Evolutionary conservation across 1,284 basidiomycete species (phyloP), one percentile per base, ranked within the genome.

Genomic region (Apiotrichum gracile): DNA sequence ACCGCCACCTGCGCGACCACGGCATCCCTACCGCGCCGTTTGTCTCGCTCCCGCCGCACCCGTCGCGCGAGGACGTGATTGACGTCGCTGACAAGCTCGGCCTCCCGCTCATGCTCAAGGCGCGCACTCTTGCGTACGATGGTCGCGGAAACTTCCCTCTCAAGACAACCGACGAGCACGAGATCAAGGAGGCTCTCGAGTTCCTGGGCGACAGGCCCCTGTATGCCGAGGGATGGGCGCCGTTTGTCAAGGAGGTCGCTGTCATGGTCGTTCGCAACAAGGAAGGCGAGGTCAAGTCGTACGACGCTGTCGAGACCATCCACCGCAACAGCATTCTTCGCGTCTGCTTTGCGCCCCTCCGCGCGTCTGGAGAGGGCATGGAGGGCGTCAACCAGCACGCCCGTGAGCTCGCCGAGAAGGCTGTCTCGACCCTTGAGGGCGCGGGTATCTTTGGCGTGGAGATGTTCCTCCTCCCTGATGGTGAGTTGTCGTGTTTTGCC

Each of bases 401-500:
- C 13, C 81, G 84, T 55, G 69, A 76, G 21, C 78, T 96, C 39
- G 96, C 96, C 0, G 89, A 94, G 72, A 78, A 81, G 45, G 91
- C 93, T 1, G 83, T 97, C 9, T 82, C 79, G 52, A 85, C 86
- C 3, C 83, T 98, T 33, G 75, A 82, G 27, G 94, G 94, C 5
- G 94, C 94, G 2, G 96, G 96, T 17, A 84, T 97, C 26, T 98
- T 97, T 76, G 94, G 93, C 5, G 94, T 98, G 0, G 96, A 98
- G 74, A 91, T 98, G 90, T 99, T 99, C 76, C 78, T 97, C 44
- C 82, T 96, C 81, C 76, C 80, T 26, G 83, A 92, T 67, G 92
- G 94, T 88, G 64, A 65, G 82, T 49, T 5, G 4, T 29, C 5
- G 17, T 8, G 17, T 7, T 16, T 27, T 48, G 22, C 47, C 26